Base-by-base conservation (phyloP, 208 protist genomes). In the Endotrypanum monterogeii region DNA sequence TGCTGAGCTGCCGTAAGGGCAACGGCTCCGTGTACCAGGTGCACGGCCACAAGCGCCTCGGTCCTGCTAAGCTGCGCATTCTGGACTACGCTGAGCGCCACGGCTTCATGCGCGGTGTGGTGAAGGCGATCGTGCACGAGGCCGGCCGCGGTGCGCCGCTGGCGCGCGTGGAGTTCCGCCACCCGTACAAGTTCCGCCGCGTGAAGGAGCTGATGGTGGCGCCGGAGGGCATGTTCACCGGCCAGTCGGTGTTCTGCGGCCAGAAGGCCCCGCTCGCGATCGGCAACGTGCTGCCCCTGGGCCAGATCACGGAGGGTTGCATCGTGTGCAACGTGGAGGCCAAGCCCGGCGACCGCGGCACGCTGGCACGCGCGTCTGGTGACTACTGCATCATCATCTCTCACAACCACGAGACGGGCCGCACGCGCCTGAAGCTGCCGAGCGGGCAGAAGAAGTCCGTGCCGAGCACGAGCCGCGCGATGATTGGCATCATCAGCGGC, bases 271-370 rank as follows among this genome's bases (percentile, higher is more conserved):
- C 85, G 41, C 83, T 99, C 9, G 84, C 90, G 63, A 96, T 99
- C 73, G 99, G 99, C 75, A 99, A 99, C 92, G 91, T 99, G 46
- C 84, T 99, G 30, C 99, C 99, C 55, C 62, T 99, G 46, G 89
- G 89, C 46, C 78, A 92, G 61, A 92, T 99, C 79, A 99, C 99
- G 65, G 99, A 99, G 91, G 99, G 99, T 98, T 99, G 99, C 85
- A 96, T 99, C 80, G 86, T 99, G 62, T 99, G 98, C 94, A 99
- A 99, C 96, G 89, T 99, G 30, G 99, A 99, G 94, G 85, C 91
- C 62, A 98, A 99, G 84, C 55, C 89, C 52, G 98, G 98, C 61
- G 98, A 99, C 89, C 95, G 98, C 74, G 98, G 98, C 82, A 85
- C 77, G 37, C 78, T 99, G 46, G 98, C 98, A 51, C 89, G 98